Conservation (phyloP, 2,329 filamentous ascomycete species). For the Fusarium newnesense region DNA sequence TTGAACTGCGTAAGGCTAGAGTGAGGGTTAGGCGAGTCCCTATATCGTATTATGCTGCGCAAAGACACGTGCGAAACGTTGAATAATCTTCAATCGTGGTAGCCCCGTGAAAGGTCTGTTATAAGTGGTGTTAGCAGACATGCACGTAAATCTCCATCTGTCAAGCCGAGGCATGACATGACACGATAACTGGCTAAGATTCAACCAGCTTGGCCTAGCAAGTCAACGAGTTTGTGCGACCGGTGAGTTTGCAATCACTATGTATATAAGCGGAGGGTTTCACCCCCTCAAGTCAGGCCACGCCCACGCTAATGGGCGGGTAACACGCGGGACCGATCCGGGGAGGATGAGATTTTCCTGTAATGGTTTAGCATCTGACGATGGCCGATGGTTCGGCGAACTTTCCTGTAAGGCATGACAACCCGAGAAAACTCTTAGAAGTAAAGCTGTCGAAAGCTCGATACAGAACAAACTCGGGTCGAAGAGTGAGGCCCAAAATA, state of each 20-base stretch:
- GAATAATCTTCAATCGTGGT: slow-evolving; percentile 19
- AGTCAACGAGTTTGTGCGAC: background rate
- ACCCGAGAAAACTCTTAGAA: background rate
- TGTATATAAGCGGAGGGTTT: background rate
- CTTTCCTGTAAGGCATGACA: background rate
- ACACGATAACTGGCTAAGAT: background rate
- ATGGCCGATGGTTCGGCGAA: slow-evolving; percentile 27
- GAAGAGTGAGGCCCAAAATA: slow-evolving; percentile 1
- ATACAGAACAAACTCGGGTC: slow-evolving; percentile 4
- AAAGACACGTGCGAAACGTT: slow-evolving; percentile 39
- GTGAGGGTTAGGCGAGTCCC: background rate
- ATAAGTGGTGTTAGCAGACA: background rate
- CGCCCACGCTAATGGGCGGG: slow-evolving; percentile 39
- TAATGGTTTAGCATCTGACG: slow-evolving; percentile 28
- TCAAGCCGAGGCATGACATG: slow-evolving; percentile 9
- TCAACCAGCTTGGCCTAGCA: background rate
- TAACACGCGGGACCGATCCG: slow-evolving; percentile 38
- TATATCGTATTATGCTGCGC: slow-evolving; percentile 1
- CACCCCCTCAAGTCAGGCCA: slow-evolving; percentile 5
- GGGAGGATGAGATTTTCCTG: slow-evolving; percentile 31
- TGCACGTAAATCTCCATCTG: slow-evolving; percentile 10
- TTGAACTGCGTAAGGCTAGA: slow-evolving; percentile 3
- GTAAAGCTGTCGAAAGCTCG: background rate
- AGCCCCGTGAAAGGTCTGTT: background rate
- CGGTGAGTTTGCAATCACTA: background rate